Percentiles rank a stretch among this genome's conserved stretches.
phyloP scores from a whole-genome alignment of 1,284 basidiomycete species.

The Moesziomyces sp. region DNA sequence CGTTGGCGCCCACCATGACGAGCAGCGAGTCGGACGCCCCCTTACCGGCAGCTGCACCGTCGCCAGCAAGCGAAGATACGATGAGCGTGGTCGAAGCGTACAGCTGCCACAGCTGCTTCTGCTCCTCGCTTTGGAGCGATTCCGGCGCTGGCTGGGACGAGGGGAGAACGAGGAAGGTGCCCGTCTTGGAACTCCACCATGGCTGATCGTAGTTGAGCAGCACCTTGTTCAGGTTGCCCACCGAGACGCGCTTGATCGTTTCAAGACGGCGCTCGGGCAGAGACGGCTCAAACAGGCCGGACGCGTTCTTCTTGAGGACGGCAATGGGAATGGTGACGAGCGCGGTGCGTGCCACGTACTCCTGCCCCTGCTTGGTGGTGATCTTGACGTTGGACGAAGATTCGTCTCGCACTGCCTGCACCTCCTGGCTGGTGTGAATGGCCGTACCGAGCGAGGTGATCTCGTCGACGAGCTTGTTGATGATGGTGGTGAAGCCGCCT shows the following conservation, averaged over 20 bases:
- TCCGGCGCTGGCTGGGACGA: constrained; percentile 48
- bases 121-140: constrained; percentile 17
- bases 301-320: constrained; percentile 63
- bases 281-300: constrained; percentile 62
- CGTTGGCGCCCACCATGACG: constrained; percentile 68
- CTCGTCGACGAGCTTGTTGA: constrained; percentile 68
- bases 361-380: constrained; percentile 38
- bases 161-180: constrained; percentile 69
- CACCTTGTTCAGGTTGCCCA: constrained; percentile 64
- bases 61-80: constrained; percentile 65
- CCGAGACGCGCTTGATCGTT: constrained; percentile 59
- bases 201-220: constrained; percentile 69
- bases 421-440: constrained; percentile 65
- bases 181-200: constrained; percentile 70
- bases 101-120: constrained; percentile 39
- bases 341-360: constrained; percentile 51
- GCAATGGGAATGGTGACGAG: constrained; percentile 69
- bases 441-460: constrained; percentile 67
- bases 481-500: constrained; percentile 69
- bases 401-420: constrained; percentile 38
- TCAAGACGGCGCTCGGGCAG: constrained; percentile 62
- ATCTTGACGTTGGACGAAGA: constrained; percentile 38
- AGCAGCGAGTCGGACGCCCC: constrained; percentile 68
- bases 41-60: constrained; percentile 1
- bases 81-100: constrained; percentile 65